Evolutionary conservation across 2,329 filamentous ascomycete genomes (phyloP).

Genomic region (Arthrobotrys conoides): DNA sequence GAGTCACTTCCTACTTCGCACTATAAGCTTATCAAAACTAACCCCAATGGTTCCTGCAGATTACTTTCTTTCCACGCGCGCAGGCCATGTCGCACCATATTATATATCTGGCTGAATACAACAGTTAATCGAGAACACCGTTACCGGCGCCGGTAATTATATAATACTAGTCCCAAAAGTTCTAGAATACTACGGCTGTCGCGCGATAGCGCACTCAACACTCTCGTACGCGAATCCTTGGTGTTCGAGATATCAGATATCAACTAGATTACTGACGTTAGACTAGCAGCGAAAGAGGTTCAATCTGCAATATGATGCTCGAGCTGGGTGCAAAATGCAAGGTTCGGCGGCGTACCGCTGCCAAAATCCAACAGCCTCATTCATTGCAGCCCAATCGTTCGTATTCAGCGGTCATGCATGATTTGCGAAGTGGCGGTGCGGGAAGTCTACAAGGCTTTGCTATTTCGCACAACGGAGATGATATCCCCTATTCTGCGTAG

Average conservation of each 20-base stretch:
- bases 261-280: background rate
- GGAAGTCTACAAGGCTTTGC: background rate
- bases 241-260: background rate
- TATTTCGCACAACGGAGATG: background rate
- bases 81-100: constrained; percentile 3
- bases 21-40: constrained; percentile 21
- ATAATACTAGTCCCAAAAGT: constrained; percentile 22
- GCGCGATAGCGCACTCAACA: constrained; percentile 5
- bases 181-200: background rate
- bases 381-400: background rate
- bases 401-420: background rate
- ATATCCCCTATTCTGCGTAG: background rate
- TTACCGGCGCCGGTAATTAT: constrained; percentile 19
- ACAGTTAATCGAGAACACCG: constrained; percentile 18
- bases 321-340: background rate
- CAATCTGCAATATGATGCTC: too few relatives aligned
- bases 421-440: background rate
- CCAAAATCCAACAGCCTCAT: background rate
- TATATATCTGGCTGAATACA: constrained; percentile 25
- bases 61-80: background rate
- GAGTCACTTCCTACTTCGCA: background rate
- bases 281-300: too few relatives aligned
- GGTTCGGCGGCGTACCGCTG: background rate
- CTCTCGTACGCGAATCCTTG: background rate
- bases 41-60: constrained; percentile 25